Percentiles rank a stretch among this genome's conserved stretches.
Evolutionary conservation across 371 early-diverging fungal species (phyloP).

Genomic region (Chytridiales sp.): DNA sequence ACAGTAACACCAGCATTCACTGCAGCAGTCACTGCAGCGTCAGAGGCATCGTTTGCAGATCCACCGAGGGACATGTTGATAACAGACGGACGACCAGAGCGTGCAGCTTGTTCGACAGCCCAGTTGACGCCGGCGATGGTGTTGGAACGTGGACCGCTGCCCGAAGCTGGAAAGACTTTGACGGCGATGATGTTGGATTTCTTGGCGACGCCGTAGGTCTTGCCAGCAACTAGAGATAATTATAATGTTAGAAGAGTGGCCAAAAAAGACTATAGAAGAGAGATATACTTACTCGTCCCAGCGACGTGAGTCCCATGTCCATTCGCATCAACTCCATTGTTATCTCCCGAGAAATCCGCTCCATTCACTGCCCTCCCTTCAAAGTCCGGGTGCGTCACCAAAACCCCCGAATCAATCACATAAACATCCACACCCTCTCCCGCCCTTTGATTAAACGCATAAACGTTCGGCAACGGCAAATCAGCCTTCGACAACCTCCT

Average conservation of each 20-base stretch:
- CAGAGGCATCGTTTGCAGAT: too few relatives aligned
- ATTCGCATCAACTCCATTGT: slow-evolving; percentile 28
- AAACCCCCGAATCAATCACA: slow-evolving; percentile 74
- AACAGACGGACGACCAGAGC: slow-evolving; percentile 11
- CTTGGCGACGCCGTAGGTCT: slow-evolving; percentile 68
- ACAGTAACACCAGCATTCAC: slow-evolving; percentile 58
- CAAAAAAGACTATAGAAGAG: too few relatives aligned
- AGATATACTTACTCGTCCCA: slow-evolving; percentile 59
- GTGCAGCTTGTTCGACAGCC: slow-evolving; percentile 28
- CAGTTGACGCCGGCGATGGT: slow-evolving; percentile 27
- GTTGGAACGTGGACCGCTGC: slow-evolving; percentile 21
- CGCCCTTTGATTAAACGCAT: slow-evolving; percentile 10
- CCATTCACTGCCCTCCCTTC: slow-evolving; percentile 65
- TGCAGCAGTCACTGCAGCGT: slow-evolving; percentile 37
- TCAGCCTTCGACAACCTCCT: not conserved
- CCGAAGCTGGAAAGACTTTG: slow-evolving; percentile 55
- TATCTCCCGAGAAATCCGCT: slow-evolving; percentile 26
- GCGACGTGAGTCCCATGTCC: slow-evolving; percentile 58
- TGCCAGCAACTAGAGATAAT: slow-evolving; percentile 68
- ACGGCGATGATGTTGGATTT: slow-evolving; percentile 66
- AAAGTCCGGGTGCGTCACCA: slow-evolving; percentile 68
- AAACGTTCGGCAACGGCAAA: not conserved
- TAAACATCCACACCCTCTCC: slow-evolving; percentile 42
- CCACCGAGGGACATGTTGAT: slow-evolving; percentile 45
- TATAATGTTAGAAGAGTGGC: slow-evolving; percentile 69